Evolutionary conservation across 2,329 filamentous ascomycete genomes (phyloP).

Genomic region (Fusarium sp.): DNA sequence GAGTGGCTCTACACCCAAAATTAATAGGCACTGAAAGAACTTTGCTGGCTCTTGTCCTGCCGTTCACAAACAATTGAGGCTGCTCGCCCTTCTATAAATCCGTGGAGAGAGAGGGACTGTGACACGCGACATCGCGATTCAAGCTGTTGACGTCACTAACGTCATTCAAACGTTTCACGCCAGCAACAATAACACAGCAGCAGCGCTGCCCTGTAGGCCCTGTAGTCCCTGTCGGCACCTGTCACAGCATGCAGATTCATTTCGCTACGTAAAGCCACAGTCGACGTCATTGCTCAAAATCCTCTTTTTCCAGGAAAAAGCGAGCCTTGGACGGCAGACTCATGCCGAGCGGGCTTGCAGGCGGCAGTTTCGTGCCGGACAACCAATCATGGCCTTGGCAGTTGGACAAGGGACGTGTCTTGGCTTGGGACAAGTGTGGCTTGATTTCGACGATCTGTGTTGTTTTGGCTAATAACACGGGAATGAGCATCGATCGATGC

Average conservation of each 20-base stretch:
- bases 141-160: conserved; percentile 28
- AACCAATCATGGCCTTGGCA: conserved; percentile 8
- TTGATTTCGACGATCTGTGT: conserved; percentile 1
- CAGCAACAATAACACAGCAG: neutral
- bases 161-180: neutral
- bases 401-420: conserved; percentile 8
- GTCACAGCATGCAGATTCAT: neutral
- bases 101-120: neutral
- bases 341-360: conserved; percentile 25
- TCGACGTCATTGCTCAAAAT: conserved; percentile 25
- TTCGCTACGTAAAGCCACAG: conserved; percentile 22
- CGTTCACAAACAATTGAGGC: neutral
- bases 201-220: neutral
- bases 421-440: conserved; percentile 27
- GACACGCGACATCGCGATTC: neutral
- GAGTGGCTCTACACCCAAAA: neutral
- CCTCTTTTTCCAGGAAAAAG: conserved; percentile 1
- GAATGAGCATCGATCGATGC: neutral
- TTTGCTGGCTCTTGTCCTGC: conserved; percentile 4
- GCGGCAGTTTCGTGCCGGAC: conserved; percentile 30
- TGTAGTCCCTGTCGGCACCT: neutral
- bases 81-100: conserved; percentile 22
- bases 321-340: conserved; percentile 29
- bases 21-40: neutral
- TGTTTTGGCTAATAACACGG: neutral